Percentiles rank a stretch among this genome's conserved stretches.
These are phyloP conservation scores for Boechera divaricarpa DNA, from an alignment of 345 rosid species.

Conservation along the genomic window DNA sequence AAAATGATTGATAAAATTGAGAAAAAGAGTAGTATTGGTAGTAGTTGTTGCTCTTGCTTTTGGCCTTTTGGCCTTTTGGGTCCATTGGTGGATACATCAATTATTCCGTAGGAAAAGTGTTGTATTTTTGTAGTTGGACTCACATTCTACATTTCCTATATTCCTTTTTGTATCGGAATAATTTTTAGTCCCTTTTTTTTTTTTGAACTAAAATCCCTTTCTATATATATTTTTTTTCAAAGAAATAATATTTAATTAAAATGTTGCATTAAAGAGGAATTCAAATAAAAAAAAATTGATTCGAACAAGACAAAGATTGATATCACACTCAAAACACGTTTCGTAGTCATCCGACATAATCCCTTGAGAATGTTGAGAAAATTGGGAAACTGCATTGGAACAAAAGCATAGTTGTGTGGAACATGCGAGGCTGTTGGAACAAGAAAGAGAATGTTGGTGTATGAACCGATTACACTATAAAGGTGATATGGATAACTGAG, in stretches of 20 bases:
- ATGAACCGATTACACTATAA: not conserved
- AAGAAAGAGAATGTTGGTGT: not conserved
- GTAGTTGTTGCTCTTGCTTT: conserved; percentile 25
- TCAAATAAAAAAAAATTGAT: not conserved
- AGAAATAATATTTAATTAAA: not conserved
- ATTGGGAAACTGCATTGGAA: not conserved
- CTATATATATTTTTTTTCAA: not conserved
- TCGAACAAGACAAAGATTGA: not conserved
- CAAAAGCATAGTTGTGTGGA: not conserved
- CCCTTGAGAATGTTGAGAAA: too few species aligned
- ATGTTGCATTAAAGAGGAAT: not conserved
- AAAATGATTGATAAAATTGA: conserved; percentile 16
- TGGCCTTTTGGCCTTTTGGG: conserved; percentile 46
- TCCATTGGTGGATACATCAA: conserved; percentile 26
- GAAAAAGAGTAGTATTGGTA: conserved; percentile 12
- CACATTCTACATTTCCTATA: conserved; percentile 1
- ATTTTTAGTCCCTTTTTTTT: too few species aligned
- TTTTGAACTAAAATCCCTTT: too few species aligned
- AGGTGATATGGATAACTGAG: not conserved
- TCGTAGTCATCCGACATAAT: too few species aligned
- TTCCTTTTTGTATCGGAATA: not conserved
- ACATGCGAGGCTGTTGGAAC: not conserved
- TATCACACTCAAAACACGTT: too few species aligned
- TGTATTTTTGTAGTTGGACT: conserved; percentile 18
- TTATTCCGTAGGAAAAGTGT: conserved; percentile 16